Conservation (phyloP, 176 grass and related monocot species). For the Carex myosuroides region DNA sequence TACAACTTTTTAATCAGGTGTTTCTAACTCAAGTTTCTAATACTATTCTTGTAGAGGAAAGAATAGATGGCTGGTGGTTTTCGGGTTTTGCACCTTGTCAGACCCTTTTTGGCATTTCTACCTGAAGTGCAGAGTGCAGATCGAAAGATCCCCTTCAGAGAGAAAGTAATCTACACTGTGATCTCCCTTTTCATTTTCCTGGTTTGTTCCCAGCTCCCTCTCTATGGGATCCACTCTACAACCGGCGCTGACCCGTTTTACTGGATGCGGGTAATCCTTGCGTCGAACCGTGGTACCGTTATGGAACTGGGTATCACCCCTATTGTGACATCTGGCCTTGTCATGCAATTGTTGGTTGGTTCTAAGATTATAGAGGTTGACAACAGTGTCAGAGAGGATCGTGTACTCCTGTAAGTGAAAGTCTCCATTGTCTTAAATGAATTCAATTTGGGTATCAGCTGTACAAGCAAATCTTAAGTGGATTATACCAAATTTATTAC, state of each 20-base stretch:
- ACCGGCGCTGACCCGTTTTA: constrained; percentile 39
- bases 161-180: constrained; percentile 45
- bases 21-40: not conserved
- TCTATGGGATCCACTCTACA: constrained; percentile 43
- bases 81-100: constrained; percentile 37
- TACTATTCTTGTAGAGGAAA: not conserved
- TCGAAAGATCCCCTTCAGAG: constrained; percentile 36
- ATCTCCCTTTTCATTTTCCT: constrained; percentile 45
- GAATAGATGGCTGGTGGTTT: constrained; percentile 30
- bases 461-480: not conserved
- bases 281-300: constrained; percentile 45
- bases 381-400: constrained; percentile 37
- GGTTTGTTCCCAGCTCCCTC: constrained; percentile 36
- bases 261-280: constrained; percentile 50
- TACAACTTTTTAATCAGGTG: not conserved
- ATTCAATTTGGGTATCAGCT: not conserved
- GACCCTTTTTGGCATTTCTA: constrained; percentile 39
- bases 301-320: constrained; percentile 54
- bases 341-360: constrained; percentile 45
- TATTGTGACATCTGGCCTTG: constrained; percentile 46
- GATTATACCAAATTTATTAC: not conserved
- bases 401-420: constrained; percentile 33
- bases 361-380: constrained; percentile 47
- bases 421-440: not conserved
- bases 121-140: constrained; percentile 41